Evolutionary conservation across 2,329 filamentous ascomycete species (phyloP).

Genomic region (Phialophora expanda): DNA sequence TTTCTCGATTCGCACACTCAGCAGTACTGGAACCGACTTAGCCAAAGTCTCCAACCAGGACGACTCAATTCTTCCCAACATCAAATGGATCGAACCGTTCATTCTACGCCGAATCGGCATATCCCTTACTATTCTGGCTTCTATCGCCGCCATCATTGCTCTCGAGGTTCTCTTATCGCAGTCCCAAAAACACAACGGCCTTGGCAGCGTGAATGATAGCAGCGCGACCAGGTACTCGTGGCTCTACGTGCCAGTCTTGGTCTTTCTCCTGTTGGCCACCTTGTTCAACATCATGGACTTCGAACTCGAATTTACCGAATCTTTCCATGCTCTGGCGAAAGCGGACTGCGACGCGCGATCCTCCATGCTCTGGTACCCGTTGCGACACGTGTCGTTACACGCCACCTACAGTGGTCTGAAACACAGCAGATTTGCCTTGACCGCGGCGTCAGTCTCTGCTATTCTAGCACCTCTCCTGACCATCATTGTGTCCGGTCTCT

Average conservation of each 20-base stretch:
- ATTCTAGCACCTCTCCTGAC: constrained; percentile 39
- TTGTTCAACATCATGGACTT: constrained; percentile 37
- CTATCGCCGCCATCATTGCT: constrained; percentile 26
- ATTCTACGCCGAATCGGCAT: constrained; percentile 30
- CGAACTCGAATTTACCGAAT: constrained; percentile 28
- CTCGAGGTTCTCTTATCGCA: constrained; percentile 29
- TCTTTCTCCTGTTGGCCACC: constrained; percentile 33
- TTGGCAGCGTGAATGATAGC: constrained; percentile 24
- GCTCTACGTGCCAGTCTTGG: constrained; percentile 40
- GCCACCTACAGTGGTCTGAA: constrained; percentile 28
- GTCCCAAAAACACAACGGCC: constrained; percentile 28
- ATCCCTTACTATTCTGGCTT: constrained; percentile 25
- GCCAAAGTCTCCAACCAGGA: background rate
- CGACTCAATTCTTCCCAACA: constrained; percentile 7
- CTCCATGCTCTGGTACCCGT: constrained; percentile 34
- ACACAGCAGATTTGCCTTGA: constrained; percentile 32
- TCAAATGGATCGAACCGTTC: constrained; percentile 31
- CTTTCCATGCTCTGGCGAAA: constrained; percentile 30
- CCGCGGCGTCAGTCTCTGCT: constrained; percentile 35
- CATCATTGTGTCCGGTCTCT: constrained; percentile 41
- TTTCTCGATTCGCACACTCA: constrained; percentile 29
- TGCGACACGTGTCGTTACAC: constrained; percentile 26
- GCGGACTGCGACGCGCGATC: constrained; percentile 26
- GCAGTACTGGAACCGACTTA: constrained; percentile 4
- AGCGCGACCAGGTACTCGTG: constrained; percentile 32